phyloP scores from a whole-genome alignment of 2,329 filamentous ascomycete species.

The Monosporascus cannonballus region DNA sequence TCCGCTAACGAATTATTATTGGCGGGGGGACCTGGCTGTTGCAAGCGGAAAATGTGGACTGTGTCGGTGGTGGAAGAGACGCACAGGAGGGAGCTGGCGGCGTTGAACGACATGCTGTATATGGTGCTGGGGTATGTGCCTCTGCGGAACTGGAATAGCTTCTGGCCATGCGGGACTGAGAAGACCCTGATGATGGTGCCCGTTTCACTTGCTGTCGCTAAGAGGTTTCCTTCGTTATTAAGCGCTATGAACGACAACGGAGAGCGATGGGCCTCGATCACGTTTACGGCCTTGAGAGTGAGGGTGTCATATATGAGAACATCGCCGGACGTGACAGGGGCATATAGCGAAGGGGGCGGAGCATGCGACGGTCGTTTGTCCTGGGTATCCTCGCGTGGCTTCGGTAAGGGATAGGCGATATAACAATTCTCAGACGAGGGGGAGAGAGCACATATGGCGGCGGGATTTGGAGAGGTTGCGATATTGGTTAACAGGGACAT shows the following conservation, averaged over 20 bases:
- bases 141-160: slow-evolving; percentile 91
- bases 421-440: slow-evolving; percentile 95
- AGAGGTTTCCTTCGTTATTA: slow-evolving; percentile 84
- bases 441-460: slow-evolving; percentile 85
- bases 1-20: slow-evolving; percentile 29
- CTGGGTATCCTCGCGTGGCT: slow-evolving; percentile 55
- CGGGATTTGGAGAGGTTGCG: slow-evolving; percentile 87
- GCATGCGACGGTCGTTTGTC: slow-evolving; percentile 69
- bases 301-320: slow-evolving; percentile 89
- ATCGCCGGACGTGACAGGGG: slow-evolving; percentile 81
- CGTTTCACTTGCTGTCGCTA: slow-evolving; percentile 94
- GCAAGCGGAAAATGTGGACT: slow-evolving; percentile 88
- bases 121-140: slow-evolving; percentile 95
- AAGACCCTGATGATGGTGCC: slow-evolving; percentile 97
- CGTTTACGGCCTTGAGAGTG: slow-evolving; percentile 86
- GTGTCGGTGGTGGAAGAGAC: slow-evolving; percentile 96
- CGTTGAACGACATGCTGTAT: slow-evolving; percentile 98
- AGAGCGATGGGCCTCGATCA: slow-evolving; percentile 90
- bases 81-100: slow-evolving; percentile 84
- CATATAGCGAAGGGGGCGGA: slow-evolving; percentile 71
- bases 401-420: slow-evolving; percentile 86
- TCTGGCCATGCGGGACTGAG: slow-evolving; percentile 81
- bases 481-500: slow-evolving; percentile 95
- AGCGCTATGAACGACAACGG: slow-evolving; percentile 85
- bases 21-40: slow-evolving; percentile 32